Percentiles rank a stretch among this genome's conserved stretches.
Conservation (phyloP, 306 rosid species). For the Aeschynomene evenia region DNA sequence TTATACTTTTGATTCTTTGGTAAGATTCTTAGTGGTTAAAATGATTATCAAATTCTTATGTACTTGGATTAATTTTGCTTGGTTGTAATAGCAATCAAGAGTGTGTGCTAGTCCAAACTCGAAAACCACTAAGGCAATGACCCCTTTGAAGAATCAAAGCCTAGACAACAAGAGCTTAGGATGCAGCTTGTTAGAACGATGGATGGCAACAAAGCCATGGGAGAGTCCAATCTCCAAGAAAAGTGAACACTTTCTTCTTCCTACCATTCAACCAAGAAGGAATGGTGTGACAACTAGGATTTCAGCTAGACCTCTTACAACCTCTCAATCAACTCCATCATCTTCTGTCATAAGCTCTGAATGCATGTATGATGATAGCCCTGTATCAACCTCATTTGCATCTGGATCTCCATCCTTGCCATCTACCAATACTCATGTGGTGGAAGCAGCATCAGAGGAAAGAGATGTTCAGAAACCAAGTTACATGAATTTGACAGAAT, state of each 20-base stretch:
- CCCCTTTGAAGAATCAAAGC: slow-evolving; percentile 43
- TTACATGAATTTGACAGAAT: slow-evolving; percentile 70
- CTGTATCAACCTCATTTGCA: slow-evolving; percentile 51
- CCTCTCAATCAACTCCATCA: slow-evolving; percentile 47
- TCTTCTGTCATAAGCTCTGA: slow-evolving; percentile 69
- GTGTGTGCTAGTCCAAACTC: slow-evolving; percentile 59
- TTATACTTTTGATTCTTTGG: not conserved
- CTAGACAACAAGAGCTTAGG: slow-evolving; percentile 43
- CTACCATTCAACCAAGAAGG: slow-evolving; percentile 45
- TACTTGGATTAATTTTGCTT: not conserved
- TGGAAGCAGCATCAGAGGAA: slow-evolving; percentile 40
- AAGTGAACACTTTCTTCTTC: slow-evolving; percentile 43
- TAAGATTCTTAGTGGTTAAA: not conserved
- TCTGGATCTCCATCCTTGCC: slow-evolving; percentile 47
- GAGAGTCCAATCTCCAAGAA: slow-evolving; percentile 57
- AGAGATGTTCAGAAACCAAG: slow-evolving; percentile 46
- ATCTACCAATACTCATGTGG: slow-evolving; percentile 33
- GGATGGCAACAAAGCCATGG: slow-evolving; percentile 87
- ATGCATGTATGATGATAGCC: slow-evolving; percentile 54
- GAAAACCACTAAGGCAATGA: slow-evolving; percentile 37
- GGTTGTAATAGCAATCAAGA: slow-evolving; percentile 59
- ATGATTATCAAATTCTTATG: not conserved
- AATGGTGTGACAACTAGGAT: slow-evolving; percentile 70
- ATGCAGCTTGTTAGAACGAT: slow-evolving; percentile 64
- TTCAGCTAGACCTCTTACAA: slow-evolving; percentile 43